Evolutionary conservation across 2,329 filamentous ascomycete species (phyloP), one percentile per base, ranked within the genome.

Genomic region (Xylariaceae sp.): DNA sequence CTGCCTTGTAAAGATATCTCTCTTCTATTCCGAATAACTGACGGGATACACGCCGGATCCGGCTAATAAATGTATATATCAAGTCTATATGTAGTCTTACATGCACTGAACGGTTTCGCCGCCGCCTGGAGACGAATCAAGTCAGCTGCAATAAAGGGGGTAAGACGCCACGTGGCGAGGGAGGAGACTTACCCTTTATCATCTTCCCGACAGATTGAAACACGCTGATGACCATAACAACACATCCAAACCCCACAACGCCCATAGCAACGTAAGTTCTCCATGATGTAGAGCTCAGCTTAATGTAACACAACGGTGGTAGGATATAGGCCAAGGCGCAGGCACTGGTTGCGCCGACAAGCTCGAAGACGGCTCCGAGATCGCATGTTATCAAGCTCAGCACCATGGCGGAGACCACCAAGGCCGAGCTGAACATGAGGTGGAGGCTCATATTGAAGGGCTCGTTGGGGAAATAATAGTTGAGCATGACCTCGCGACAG

Each of bases 321-420:
- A 99, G 77, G 47, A 99, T 96, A 71, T 98, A 99, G 0, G 95
- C 95, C 73, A 99, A 82, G 6, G 91, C 92, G 66, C 93, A 95
- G 2, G 95, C 95, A 71, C 90, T 96, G 37, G 95, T 99, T 6
- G 95, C 92, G 59, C 95, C 95, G 55, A 99, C 95, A 18, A 99
- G 80, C 77, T 99, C 95, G 70, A 99, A 97, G 1, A 99, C 93
- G 44, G 90, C 85, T 50, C 95, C 95, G 2, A 99, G 80, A 71
- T 99, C 95, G 75, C 95, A 98, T 0, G 93, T 98, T 58, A 96
- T 71, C 53, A 99, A 79, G 59, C 89, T 89, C 52, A 98, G 72
- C 6, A 77, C 77, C 83, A 95, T 89, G 50, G 93, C 90, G 20
- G 83, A 79, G 3, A 91, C 79, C n/a, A 98, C 90, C 21, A 98